Evolutionary conservation across 345 rosid species (phyloP).

Genomic region (Zanthoxylum bungeanum): DNA sequence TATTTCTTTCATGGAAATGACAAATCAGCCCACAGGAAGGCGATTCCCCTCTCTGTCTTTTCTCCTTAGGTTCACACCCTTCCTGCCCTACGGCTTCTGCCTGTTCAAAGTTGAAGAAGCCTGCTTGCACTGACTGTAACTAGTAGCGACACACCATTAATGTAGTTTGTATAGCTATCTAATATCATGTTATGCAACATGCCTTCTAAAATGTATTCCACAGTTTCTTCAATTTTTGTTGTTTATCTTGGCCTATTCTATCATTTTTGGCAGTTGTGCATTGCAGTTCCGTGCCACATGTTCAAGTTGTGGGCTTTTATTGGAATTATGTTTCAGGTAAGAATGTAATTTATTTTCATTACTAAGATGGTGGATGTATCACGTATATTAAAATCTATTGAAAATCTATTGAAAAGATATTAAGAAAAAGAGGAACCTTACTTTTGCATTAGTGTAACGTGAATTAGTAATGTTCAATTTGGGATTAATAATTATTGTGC

Average conservation of each 20-base stretch:
- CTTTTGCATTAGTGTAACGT: not conserved
- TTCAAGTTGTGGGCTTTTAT: conserved; percentile 93
- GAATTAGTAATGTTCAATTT: not conserved
- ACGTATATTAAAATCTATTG: not conserved
- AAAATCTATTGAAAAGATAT: not conserved
- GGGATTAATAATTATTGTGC: conserved; percentile 1
- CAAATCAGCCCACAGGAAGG: not conserved
- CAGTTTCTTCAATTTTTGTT: not conserved
- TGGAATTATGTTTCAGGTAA: conserved; percentile 97
- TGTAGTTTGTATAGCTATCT: not conserved
- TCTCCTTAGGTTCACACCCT: not conserved
- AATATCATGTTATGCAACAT: not conserved
- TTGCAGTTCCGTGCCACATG: conserved; percentile 94
- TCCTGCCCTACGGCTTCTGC: not conserved
- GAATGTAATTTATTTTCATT: not conserved
- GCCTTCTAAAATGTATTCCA: not conserved
- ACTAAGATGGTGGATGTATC: not conserved
- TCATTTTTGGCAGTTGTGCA: conserved; percentile 60
- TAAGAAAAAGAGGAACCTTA: not conserved
- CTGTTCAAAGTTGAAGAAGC: conserved; percentile 1
- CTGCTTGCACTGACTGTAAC: not conserved
- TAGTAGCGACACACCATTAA: not conserved
- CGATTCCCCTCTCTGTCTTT: not conserved
- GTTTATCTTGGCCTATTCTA: not conserved
- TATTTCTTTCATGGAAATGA: not conserved